Base-by-base conservation (phyloP, 495 filamentous ascomycete genomes). In the Chaetomium cochliodes region DNA sequence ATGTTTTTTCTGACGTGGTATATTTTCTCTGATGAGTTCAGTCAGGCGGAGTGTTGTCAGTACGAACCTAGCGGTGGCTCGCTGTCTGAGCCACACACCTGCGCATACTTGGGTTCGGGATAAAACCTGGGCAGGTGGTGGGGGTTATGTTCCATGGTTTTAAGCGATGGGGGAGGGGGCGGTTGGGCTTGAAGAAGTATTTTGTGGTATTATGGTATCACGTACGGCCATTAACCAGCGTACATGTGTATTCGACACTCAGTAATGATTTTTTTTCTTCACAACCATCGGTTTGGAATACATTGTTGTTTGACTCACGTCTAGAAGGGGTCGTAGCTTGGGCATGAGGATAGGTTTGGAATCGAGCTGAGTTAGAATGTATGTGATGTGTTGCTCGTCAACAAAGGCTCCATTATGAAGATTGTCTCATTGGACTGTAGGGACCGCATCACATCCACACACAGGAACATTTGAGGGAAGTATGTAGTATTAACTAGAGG, bases 401-500 rank as follows among this genome's bases (percentile, higher is more conserved):
- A n/a, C n/a, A n/a, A n/a, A n/a, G n/a, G n/a, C n/a, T n/a, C n/a
- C n/a, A n/a, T n/a, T n/a, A n/a, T n/a, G n/a, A n/a, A n/a, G 28
- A 6, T 30, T 30, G 28, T 30, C 28, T 30, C 28, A 6, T 30
- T n/a, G n/a, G n/a, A n/a, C n/a, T n/a, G n/a, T n/a, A n/a, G n/a
- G 28, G 28, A 30, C 28, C 28, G 28, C 1, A 37, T 37, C 33
- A 8, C 13, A 44, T 44, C 13, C 39, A 41, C 39, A 15, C 13
- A 16, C 13, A 3, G 18, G 5, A 5, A 44, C 18, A 18, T 4
- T 47, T 59, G 63, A 65, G 63, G 52, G 53, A 66, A 66, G 64
- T 58, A 62, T 62, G 64, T 58, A 62, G 53, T 66, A 66, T 62
- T 62, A 62, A 41, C 49, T 64, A 64, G 26, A 41, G 25, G 62